Conservation (phyloP, 1,284 basidiomycete genomes). For the Cryptococcus floricola region DNA sequence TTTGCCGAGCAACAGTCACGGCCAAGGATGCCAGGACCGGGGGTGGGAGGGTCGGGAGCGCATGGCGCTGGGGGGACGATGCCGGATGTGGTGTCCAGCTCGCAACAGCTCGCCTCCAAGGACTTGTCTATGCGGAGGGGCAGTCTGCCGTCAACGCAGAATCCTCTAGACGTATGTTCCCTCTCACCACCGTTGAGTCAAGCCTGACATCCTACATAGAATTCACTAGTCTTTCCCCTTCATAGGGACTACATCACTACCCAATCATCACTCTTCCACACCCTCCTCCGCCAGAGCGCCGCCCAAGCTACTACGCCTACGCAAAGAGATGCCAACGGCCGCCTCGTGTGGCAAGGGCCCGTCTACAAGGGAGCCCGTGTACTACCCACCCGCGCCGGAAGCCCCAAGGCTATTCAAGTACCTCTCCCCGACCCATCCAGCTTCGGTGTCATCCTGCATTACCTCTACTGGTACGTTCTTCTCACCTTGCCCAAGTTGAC, state of each 20-base stretch:
- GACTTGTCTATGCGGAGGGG: slow-evolving; percentile 16
- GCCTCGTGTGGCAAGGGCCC: slow-evolving; percentile 10
- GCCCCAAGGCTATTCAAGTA: slow-evolving; percentile 31
- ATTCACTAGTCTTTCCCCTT: slow-evolving; percentile 39
- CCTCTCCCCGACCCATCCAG: slow-evolving; percentile 46
- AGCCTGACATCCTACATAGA: slow-evolving; percentile 6
- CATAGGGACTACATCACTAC: slow-evolving; percentile 47
- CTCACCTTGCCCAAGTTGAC: neutral
- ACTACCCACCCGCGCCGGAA: slow-evolving; percentile 19
- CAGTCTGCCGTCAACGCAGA: slow-evolving; percentile 15
- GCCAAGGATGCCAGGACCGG: too few relatives aligned
- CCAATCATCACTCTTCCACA: slow-evolving; percentile 43
- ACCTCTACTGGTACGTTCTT: slow-evolving; percentile 46
- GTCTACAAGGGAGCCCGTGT: slow-evolving; percentile 26
- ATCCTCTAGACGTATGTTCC: slow-evolving; percentile 13
- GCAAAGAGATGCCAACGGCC: slow-evolving; percentile 8
- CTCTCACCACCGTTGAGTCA: neutral
- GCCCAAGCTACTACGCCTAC: slow-evolving; percentile 4
- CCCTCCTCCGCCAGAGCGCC: slow-evolving; percentile 28
- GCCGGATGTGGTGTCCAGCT: slow-evolving; percentile 14
- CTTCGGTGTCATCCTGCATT: slow-evolving; percentile 46
- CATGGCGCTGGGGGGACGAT: neutral
- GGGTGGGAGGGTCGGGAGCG: too few relatives aligned
- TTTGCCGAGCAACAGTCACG: too few relatives aligned
- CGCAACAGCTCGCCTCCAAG: slow-evolving; percentile 1